These are phyloP conservation scores for Ceratocystis harringtonii DNA, from an alignment of 2,329 filamentous ascomycete genomes.

Conservation along the genomic window DNA sequence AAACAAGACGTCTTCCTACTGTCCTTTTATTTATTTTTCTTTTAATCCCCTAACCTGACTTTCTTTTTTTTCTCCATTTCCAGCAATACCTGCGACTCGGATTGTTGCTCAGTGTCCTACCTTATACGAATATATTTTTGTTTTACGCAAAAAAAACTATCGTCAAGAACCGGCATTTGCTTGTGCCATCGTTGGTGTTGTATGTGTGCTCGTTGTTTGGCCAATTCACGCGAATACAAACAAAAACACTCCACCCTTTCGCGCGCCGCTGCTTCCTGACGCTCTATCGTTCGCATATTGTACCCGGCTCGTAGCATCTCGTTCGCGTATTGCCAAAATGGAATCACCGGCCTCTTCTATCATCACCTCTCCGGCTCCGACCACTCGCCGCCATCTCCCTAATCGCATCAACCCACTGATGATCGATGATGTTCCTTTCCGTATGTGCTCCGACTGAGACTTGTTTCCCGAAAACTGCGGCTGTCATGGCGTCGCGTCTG, in stretches of 20 bases:
- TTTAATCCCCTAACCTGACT: background rate
- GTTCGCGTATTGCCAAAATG: background rate
- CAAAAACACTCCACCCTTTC: background rate
- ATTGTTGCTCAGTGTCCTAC: background rate
- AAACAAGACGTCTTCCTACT: background rate
- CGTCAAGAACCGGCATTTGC: background rate
- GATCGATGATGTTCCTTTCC: constrained; percentile 40
- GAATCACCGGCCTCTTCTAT: constrained; percentile 11
- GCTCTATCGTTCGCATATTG: no score
- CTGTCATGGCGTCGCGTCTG: background rate
- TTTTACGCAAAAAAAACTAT: background rate
- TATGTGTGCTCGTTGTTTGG: background rate
- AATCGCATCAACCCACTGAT: constrained; percentile 47
- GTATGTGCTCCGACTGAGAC: constrained; percentile 15
- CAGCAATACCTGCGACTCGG: background rate
- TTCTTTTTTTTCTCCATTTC: background rate
- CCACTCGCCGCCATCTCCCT: constrained; percentile 33
- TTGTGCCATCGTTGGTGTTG: background rate
- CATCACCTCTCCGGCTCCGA: constrained; percentile 20
- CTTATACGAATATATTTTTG: background rate
- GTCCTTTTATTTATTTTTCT: background rate
- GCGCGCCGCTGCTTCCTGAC: no score
- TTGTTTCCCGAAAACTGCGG: background rate
- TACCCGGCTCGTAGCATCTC: no score
- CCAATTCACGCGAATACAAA: background rate